Evolutionary conservation across 1,284 basidiomycete species (phyloP), one percentile per base, ranked within the genome.

Genomic region (Trichosporon sp.): DNA sequence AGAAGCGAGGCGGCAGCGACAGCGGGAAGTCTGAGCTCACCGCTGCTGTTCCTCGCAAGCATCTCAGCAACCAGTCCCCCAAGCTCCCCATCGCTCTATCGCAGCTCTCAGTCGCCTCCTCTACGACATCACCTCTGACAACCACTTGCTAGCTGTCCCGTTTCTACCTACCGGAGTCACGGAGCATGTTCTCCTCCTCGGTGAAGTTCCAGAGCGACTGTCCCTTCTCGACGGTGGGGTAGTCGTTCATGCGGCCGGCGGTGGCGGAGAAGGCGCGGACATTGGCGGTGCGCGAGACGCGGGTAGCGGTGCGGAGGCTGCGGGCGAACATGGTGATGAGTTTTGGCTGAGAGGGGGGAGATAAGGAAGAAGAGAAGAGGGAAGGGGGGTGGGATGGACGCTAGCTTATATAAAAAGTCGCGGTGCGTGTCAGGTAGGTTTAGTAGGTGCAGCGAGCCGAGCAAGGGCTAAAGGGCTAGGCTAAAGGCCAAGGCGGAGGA

Each of bases 151-250:
- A 16, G 2, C n/a, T n/a, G n/a, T n/a, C n/a, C n/a, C n/a, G n/a
- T n/a, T n/a, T n/a, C n/a, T 29, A 66, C 81, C 72, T 70, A 93
- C 92, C 92, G 13, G 89, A 86, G 69, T 97, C 94, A 46, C 90
- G 85, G 23, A 96, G 84, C 88, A 95, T 90, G 65, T 88, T 82
- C 80, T 97, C 94, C 75, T 97, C 94, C 49, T 95, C 92, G 10
- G 91, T 92, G 71, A 93, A 92, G 10, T 85, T 86, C 75, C 89
- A 87, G 27, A 95, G 82, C 58, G 73, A 75, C 31, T 73, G 65
- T 10, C 75, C 75, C 25, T 74, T 75, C 52, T 77, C 75, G 65
- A 78, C 76, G 56, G 73, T 74, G 49, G 73, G 73, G 40, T 73
- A 71, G 23, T 74, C 75, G 65, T 74, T 70, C 61, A 77, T 73